Conservation (phyloP, 148 eudicot species). For the Arbutus unedo region DNA sequence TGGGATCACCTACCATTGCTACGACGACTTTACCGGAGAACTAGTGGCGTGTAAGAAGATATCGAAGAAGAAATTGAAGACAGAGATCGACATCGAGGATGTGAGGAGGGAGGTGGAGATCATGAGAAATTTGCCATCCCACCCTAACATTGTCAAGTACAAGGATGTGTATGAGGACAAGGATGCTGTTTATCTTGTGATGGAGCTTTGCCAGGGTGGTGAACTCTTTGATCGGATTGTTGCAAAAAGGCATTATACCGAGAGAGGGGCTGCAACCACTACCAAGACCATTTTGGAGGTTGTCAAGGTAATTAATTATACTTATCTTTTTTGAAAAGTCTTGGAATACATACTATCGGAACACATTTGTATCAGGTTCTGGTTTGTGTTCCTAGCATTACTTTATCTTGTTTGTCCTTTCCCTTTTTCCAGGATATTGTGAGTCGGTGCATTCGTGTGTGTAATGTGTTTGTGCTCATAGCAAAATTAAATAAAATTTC, state of each 20-base stretch:
- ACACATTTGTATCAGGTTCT: too few relatives aligned
- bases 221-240: slow-evolving; percentile 75
- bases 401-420: too few relatives aligned
- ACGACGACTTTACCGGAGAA: slow-evolving; percentile 40
- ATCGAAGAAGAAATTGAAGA: slow-evolving; percentile 62
- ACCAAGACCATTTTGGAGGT: slow-evolving; percentile 60
- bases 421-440: too few relatives aligned
- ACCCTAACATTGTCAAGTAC: slow-evolving; percentile 53
- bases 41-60: slow-evolving; percentile 58
- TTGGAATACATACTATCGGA: too few relatives aligned
- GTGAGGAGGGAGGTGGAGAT: slow-evolving; percentile 68
- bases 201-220: slow-evolving; percentile 75
- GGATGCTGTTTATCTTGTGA: slow-evolving; percentile 57
- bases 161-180: slow-evolving; percentile 71
- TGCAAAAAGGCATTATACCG: slow-evolving; percentile 65
- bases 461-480: too few relatives aligned
- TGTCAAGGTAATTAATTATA: slow-evolving; percentile 45
- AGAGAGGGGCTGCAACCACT: slow-evolving; percentile 64
- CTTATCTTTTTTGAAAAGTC: background rate
- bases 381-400: too few relatives aligned
- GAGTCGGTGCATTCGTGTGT: too few relatives aligned
- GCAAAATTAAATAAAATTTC: too few relatives aligned
- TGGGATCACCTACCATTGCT: slow-evolving; percentile 57
- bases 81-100: slow-evolving; percentile 63
- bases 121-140: slow-evolving; percentile 59